Evolutionary conservation across 768 basidiomycete species (phyloP), one percentile per base, ranked within the genome.

Genomic region (Scleroderma citrinum): DNA sequence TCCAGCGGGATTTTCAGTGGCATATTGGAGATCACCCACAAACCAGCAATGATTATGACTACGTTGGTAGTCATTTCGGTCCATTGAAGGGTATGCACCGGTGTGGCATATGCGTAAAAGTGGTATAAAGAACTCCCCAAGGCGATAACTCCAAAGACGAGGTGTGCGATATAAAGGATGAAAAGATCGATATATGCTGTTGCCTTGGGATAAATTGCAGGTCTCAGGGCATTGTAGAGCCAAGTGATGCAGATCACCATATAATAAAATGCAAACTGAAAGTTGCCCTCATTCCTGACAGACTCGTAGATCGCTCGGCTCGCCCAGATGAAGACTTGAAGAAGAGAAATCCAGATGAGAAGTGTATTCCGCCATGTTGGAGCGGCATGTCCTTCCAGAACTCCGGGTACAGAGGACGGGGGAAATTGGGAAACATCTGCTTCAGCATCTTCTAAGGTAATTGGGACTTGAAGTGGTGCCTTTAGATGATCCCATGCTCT

Each of bases 1-100:
- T 56, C 60, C 56, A 80, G 81, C 4, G 89, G 86, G n/a, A 85
- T 60, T 1, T 64, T 78, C 47, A 91, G 55, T 0, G 87, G 89
- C 79, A 87, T 88, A 1, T 67, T 67, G 20, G 83, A 56, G 12
- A 83, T 67, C 6, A 82, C 63, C 0, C 58, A 52, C 12, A 87
- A 48, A 21, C 83, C 63, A 1, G 66, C 53, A 11, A 72, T 21
- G 26, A 81, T 52, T 0, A 69, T 73, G 10, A 68, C 50, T 30
- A 85, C 42, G 60, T 87, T 81, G 46, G 63, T 57, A 31, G 65
- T 57, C 16, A 69, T 31, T 36, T 29, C 43, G 17, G 30, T 41
- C 31, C 29, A 38, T 13, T 44, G n/a, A 7, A 44, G 11, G 30
- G 13, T 13, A 45, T 14, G 26, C 24, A 14, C 5, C 8, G 43